Percentiles rank a stretch among this genome's conserved stretches.
phyloP scores from a whole-genome alignment of 176 grass and related monocot genomes.

The Triticum turgidum region DNA sequence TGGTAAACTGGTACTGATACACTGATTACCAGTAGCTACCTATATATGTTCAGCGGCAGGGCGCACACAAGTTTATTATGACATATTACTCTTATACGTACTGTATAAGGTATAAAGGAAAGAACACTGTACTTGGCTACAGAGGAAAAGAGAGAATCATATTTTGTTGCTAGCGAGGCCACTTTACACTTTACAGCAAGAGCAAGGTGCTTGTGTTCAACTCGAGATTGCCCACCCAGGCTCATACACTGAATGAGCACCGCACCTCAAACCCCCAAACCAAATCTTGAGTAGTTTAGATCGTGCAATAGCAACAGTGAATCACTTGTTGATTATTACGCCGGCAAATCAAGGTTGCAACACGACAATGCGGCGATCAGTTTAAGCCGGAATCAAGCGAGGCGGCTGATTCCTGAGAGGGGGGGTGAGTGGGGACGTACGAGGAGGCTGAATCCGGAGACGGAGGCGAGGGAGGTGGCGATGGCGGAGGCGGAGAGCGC shows the following conservation, averaged over 20 bases:
- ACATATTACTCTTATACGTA: too few species aligned
- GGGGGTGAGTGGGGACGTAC: slow-evolving; percentile 30
- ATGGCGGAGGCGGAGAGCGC: slow-evolving; percentile 75
- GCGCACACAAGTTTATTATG: background rate
- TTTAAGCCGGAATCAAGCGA: slow-evolving; percentile 4
- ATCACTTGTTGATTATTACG: too few species aligned
- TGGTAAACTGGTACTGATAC: background rate
- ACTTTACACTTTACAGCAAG: background rate
- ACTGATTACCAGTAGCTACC: too few species aligned
- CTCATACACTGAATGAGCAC: background rate
- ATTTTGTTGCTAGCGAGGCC: background rate
- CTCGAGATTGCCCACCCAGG: background rate
- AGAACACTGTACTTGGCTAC: background rate
- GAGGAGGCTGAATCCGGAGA: slow-evolving; percentile 94
- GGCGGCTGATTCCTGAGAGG: too few species aligned
- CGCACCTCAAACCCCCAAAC: background rate
- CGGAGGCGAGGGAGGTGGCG: slow-evolving; percentile 76
- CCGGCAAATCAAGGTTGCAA: background rate
- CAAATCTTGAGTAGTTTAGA: background rate
- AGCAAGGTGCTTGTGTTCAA: background rate
- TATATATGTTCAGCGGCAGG: background rate
- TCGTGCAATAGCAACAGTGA: background rate
- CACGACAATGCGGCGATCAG: background rate
- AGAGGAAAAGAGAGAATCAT: background rate
- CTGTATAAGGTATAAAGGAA: too few species aligned